Conservation (phyloP, 2,329 filamentous ascomycete species). For the Fusarium transvaalense region DNA sequence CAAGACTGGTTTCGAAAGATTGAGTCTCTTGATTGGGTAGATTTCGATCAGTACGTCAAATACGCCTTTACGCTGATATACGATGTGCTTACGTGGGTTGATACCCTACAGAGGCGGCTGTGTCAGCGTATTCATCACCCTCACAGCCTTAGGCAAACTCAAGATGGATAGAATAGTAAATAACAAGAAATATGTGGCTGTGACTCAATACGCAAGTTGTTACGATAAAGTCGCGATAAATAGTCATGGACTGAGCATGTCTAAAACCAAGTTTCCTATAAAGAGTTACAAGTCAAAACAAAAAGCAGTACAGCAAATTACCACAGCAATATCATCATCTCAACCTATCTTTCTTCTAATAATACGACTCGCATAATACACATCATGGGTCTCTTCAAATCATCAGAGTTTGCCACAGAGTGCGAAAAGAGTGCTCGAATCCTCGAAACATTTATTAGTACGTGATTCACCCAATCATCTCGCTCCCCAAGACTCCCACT, state of each 20-base stretch:
- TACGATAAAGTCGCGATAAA: fast-evolving
- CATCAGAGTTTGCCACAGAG: neutral
- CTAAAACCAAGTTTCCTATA: neutral
- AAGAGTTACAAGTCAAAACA: fast-evolving
- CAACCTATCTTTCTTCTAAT: too few relatives aligned
- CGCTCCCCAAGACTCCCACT: fast-evolving
- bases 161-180: neutral
- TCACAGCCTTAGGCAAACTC: neutral
- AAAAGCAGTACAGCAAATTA: neutral
- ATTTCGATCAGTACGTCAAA: neutral
- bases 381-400: conserved; percentile 7
- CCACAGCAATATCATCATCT: too few relatives aligned
- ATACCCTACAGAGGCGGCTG: neutral
- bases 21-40: neutral
- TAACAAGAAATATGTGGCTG: neutral
- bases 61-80: conserved; percentile 10
- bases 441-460: conserved; percentile 13
- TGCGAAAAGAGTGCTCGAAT: conserved; percentile 19
- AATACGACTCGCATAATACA: neutral
- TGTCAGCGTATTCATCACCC: neutral
- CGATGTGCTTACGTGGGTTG: neutral
- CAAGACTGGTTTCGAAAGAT: neutral
- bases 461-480: fast-evolving
- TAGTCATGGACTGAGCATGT: neutral
- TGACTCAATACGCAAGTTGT: neutral